A percentile compares a stretch with the other conserved stretches of the same genome.
phyloP scores from a whole-genome alignment of 768 basidiomycete genomes.

The Hygrophoropsis aurantiaca region DNA sequence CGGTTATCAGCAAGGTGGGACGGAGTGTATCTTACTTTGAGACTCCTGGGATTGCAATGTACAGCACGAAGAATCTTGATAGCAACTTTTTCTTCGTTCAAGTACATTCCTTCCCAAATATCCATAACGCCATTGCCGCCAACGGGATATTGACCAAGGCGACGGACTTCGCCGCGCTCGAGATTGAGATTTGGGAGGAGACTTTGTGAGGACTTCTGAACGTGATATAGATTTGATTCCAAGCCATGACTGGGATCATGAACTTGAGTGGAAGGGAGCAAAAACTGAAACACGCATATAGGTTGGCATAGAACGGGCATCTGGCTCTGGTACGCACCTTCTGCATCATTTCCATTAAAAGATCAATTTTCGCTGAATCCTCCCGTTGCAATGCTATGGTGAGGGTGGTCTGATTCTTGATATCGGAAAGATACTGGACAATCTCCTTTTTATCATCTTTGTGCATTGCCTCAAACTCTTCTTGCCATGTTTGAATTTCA shows the following conservation, averaged over 20 bases:
- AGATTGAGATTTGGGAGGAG: constrained; percentile 53
- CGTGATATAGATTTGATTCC: constrained; percentile 46
- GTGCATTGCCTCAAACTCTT: constrained; percentile 36
- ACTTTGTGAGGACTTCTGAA: constrained; percentile 46
- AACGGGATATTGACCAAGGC: constrained; percentile 48
- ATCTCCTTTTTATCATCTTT: constrained; percentile 45
- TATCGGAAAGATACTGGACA: constrained; percentile 41
- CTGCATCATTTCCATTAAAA: constrained; percentile 53
- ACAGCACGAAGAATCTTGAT: constrained; percentile 57
- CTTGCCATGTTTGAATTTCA: constrained; percentile 50
- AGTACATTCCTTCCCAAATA: constrained; percentile 55
- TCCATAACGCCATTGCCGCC: constrained; percentile 54
- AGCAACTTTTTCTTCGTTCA: constrained; percentile 53
- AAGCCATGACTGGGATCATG: constrained; percentile 39
- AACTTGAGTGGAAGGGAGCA: constrained; percentile 16
- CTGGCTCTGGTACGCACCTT: constrained; percentile 27
- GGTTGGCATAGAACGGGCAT: no score
- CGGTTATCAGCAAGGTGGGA: constrained; percentile 2
- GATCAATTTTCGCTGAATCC: constrained; percentile 33
- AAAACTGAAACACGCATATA: no score
- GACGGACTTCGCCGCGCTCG: constrained; percentile 51
- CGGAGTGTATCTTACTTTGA: constrained; percentile 32
- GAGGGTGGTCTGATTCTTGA: constrained; percentile 40
- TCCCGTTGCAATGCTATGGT: constrained; percentile 32
- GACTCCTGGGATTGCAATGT: constrained; percentile 43